Base-by-base conservation (phyloP, 345 rosid species). In the Heritiera littoralis region DNA sequence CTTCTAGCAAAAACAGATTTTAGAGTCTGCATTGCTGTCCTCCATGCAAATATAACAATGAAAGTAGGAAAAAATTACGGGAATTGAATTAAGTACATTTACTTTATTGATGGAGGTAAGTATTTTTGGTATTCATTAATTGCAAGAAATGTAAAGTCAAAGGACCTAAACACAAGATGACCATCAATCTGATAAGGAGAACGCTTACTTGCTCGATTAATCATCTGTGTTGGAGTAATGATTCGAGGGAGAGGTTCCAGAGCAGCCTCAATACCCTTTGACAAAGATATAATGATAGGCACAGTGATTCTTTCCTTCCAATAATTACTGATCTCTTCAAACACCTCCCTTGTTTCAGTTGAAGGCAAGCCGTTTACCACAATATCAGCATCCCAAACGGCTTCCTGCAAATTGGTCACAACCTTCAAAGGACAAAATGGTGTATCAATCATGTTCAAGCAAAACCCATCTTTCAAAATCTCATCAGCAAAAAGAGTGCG, bases 191-290 rank as follows among this genome's bases (percentile, higher is more conserved):
- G 43, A 4, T 7, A 6, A 77, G 68, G 17, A 59, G 35, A 70
- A 67, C 6, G 52, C 91, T 87, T 88, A 92, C 97, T 92, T 71
- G 94, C 91, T 52, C 86, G 83, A 59, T 78, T 85, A 65, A 92
- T 92, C 93, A 92, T 90, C 70, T 89, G 91, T 2, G 97, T 92
- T 28, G 97, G 97, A 67, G 97, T 92, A 41, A 92, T 86, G 54
- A 92, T 90, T 75, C 82, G 97, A 1, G 97, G 93, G 52, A 83
- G 91, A 15, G 97, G 92, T 40, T 87, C 79, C 15, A 92, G 74
- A 45, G 88, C 94, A 73, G 97, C 97, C 80, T 92, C 97, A n/a
- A 92, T 85, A 67, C 97, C 97, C 90, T 92, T 92, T 7, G 97
- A 90, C 81, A 92, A 67, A 41, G 97, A 92, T 63, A 92, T 84